Base-by-base conservation (phyloP, 352 stramenopile genomes). In the Pythium phragmiticola region DNA sequence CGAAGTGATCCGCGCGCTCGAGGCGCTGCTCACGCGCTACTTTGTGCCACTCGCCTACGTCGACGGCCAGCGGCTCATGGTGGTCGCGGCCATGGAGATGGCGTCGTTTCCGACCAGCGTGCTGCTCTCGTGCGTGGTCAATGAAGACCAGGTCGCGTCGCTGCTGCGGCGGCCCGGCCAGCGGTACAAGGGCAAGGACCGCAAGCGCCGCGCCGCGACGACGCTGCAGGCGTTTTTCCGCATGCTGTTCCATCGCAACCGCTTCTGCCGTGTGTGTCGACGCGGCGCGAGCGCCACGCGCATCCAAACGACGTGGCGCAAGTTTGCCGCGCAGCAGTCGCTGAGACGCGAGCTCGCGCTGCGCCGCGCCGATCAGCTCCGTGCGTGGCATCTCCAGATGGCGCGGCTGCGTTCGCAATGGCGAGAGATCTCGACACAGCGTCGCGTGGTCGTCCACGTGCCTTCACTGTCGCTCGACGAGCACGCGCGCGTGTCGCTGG, bases 41-140 rank as follows among this genome's bases (percentile, higher is more conserved):
- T 90, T 88, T 37, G 85, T 97, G 39, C 86, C 88, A 8, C 66
- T 97, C 26, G 88, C 89, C 7, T 90, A 96, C 55, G 67, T 97
- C 28, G 87, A 96, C 68, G 88, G 90, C 4, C 78, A 93, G 59
- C 78, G 84, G 21, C 66, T 97, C 23, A 67, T 90, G 50, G 69
- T 79, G 13, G 70, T 97, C 19, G 87, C 89, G 19, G 66, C 70
- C 21, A 92, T 90, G 57, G 84, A 84, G 13, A 63, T 86, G 42
- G 46, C 70, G 30, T 63, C 64, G 39, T 87, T 80, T 61, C 72
- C 68, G n/a, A 80, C 72, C 11, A 50, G 45, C 5, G 88, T 96
- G 47, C 63, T 97, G 54, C 66, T 95, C 34, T 70, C 68, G 7
- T 97, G 89, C 43, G 78, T 97, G 26, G 73, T 89, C 37, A 97